These are phyloP conservation scores for Neopestalotiopsis sp. DNA, from an alignment of 2,329 filamentous ascomycete species.

Conservation along the genomic window DNA sequence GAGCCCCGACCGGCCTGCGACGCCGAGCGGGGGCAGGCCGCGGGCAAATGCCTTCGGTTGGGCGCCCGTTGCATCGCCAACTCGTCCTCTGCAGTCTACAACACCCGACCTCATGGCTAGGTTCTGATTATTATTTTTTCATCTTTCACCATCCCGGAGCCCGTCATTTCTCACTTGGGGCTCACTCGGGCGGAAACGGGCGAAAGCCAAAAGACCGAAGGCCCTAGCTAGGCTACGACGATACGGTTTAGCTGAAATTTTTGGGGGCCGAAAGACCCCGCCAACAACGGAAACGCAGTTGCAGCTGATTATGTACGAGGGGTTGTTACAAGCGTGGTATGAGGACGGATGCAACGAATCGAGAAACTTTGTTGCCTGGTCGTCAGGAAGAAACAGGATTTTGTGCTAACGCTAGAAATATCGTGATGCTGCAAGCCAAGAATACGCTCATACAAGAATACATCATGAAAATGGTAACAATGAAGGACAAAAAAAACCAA, in stretches of 20 bases:
- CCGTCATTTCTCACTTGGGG: neutral
- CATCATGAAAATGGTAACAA: neutral
- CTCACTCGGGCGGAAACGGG: neutral
- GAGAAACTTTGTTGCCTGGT: neutral
- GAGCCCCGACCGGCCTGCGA: slow-evolving; percentile 11
- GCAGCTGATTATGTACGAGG: neutral
- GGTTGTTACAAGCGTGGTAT: neutral
- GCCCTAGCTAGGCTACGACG: neutral
- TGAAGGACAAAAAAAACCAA: neutral
- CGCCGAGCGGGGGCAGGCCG: slow-evolving; percentile 12
- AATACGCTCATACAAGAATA: neutral
- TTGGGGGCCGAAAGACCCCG: slow-evolving; percentile 8
- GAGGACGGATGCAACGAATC: neutral
- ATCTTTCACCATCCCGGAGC: neutral
- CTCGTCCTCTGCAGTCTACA: neutral
- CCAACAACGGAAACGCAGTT: neutral
- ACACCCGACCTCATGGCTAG: slow-evolving; percentile 12
- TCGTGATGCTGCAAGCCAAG: neutral
- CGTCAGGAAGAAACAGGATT: neutral
- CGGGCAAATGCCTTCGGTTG: slow-evolving; percentile 11
- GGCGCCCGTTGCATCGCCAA: slow-evolving; percentile 3
- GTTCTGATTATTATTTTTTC: neutral
- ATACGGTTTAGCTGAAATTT: neutral
- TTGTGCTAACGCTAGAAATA: slow-evolving; percentile 17
- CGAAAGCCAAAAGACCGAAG: neutral